Percentiles rank a stretch among this genome's conserved stretches.
These are phyloP conservation scores for Globisporangium iwayamae DNA, from an alignment of 352 stramenopile species.

Conservation along the genomic window DNA sequence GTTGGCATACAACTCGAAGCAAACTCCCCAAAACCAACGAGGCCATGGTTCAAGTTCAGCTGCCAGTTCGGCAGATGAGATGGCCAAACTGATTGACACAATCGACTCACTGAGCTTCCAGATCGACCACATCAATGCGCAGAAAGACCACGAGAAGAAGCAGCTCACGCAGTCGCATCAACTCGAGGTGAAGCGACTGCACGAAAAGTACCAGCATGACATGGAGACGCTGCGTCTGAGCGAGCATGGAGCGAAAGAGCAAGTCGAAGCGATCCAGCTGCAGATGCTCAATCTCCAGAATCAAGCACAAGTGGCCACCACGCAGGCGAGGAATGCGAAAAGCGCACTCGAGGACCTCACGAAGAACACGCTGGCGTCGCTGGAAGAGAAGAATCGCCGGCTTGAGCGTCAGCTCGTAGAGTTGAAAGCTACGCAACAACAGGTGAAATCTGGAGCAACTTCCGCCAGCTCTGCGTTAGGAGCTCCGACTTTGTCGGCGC, in stretches of 20 bases:
- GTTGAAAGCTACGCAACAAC: conserved; percentile 22
- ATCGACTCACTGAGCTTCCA: conserved; percentile 65
- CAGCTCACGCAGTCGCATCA: conserved; percentile 41
- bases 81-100: conserved; percentile 61
- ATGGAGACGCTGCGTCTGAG: conserved; percentile 61
- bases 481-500: conserved; percentile 1
- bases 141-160: conserved; percentile 35
- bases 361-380: conserved; percentile 35
- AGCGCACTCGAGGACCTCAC: conserved; percentile 47
- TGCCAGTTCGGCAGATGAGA: conserved; percentile 29
- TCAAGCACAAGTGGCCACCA: conserved; percentile 44
- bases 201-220: conserved; percentile 64
- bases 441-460: conserved; percentile 11
- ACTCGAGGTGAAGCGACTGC: conserved; percentile 51
- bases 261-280: conserved; percentile 37
- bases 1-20: conserved; percentile 29
- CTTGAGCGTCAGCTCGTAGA: conserved; percentile 52
- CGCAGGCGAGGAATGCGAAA: conserved; percentile 50
- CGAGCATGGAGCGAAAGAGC: conserved; percentile 58
- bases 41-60: neutral
- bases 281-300: conserved; percentile 51
- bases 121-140: conserved; percentile 40
- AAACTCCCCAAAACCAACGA: conserved; percentile 17
- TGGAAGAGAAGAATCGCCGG: conserved; percentile 69
- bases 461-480: conserved; percentile 3